Evolutionary conservation across 2,329 filamentous ascomycete species (phyloP).

Genomic region (Ampelomyces quisqualis): DNA sequence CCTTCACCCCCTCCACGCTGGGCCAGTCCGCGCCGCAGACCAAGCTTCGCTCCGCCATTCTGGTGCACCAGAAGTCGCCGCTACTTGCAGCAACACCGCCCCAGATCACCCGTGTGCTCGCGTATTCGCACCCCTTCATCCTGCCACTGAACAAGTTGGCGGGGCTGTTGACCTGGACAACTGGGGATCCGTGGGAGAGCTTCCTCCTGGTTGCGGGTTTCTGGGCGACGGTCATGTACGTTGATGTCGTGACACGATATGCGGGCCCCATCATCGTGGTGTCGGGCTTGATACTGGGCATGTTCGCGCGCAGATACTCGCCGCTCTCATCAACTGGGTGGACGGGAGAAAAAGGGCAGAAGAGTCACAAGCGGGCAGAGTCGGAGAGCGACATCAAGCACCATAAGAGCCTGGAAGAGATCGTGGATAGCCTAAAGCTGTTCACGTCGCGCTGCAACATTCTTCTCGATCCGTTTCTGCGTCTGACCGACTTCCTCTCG

Average conservation of each 20-base stretch:
- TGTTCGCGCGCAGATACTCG: constrained; percentile 89
- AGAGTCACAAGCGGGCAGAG: constrained; percentile 53
- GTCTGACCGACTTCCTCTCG: constrained; percentile 88
- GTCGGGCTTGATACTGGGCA: constrained; percentile 76
- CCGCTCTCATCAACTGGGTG: constrained; percentile 84
- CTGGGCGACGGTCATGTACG: constrained; percentile 85
- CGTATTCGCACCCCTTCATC: constrained; percentile 93
- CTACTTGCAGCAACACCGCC: constrained; percentile 90
- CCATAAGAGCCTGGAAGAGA: constrained; percentile 95
- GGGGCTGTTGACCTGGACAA: constrained; percentile 90
- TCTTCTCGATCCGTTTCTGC: constrained; percentile 81
- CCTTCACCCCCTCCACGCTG: constrained; percentile 83
- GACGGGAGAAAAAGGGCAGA: constrained; percentile 62
- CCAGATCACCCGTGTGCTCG: constrained; percentile 88
- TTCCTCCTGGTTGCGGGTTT: constrained; percentile 83
- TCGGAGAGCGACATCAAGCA: constrained; percentile 69
- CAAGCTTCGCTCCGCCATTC: constrained; percentile 82
- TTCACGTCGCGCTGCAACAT: constrained; percentile 92
- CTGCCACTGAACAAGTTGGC: constrained; percentile 82
- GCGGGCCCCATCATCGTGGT: constrained; percentile 84
- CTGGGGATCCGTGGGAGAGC: constrained; percentile 92
- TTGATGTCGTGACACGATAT: constrained; percentile 76
- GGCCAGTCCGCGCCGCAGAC: constrained; percentile 67
- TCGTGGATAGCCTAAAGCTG: constrained; percentile 87
- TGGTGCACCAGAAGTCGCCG: constrained; percentile 96